Evolutionary conservation across 495 filamentous ascomycete genomes (phyloP), one percentile per base, ranked within the genome.

Genomic region (Penicillium daleae): DNA sequence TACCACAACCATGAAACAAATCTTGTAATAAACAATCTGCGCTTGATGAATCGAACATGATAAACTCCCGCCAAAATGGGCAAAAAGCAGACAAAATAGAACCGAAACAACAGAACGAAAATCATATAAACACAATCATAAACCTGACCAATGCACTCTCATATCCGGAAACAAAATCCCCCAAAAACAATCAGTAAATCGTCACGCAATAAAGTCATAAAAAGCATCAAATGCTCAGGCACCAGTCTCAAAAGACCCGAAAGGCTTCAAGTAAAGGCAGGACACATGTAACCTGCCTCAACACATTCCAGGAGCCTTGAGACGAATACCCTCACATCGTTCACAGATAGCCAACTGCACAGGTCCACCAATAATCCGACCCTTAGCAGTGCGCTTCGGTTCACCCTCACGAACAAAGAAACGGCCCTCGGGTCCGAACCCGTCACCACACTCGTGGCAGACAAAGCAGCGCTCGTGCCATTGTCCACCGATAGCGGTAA

Each of bases 401-500:
- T 82, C 79, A 19, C 84, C 80, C 52, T 83, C 84, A 6, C 85
- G 77, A 21, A 89, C 78, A 57, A 90, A 90, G 73, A 87, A 90
- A 37, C 85, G 75, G 4, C 87, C 87, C 57, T 90, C 86, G 5
- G 74, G 59, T 0, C 80, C 82, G 62, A 90, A 89, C 0, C 79
- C 83, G 29, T 78, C 80, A 9, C 81, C 81, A 63, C 87, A 90
- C 66, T 89, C 85, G 76, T 89, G 77, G 71, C 95, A 99, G 61
- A 86, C 83, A 75, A 99, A 99, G 75, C 95, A 99, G 55, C 85
- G 81, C 26, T 90, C 88, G 74, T 98, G 96, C 95, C 95, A 99
- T 78, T 98, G 94, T 15, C 85, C 88, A 19, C 92, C 96, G 59
- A 98, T 81, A 0, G 95, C 95, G 63, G 86, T 86, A 37, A 97